A percentile compares a stretch with the other conserved stretches of the same genome.
Conservation (phyloP, 2,329 filamentous ascomycete species). For the Teratosphaeria epicoccoides region DNA sequence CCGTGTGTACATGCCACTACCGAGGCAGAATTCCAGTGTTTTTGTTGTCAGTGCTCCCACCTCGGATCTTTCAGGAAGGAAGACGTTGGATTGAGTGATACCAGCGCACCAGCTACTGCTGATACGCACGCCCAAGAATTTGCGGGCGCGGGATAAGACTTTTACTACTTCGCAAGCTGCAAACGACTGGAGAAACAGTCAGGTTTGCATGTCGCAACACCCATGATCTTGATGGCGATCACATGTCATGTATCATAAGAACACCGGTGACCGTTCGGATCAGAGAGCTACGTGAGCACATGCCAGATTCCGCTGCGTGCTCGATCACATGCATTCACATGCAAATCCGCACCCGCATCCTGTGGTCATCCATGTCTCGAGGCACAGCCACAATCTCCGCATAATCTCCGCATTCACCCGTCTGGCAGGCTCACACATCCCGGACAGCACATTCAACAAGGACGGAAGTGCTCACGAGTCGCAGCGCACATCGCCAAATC, state of each 20-base stretch:
- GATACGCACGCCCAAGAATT: not conserved
- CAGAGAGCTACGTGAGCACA: too few relatives aligned
- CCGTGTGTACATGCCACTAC: not conserved
- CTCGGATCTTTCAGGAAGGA: not conserved
- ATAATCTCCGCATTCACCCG: not conserved
- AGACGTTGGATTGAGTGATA: not conserved
- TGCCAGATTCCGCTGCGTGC: not conserved
- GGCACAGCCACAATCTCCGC: not conserved
- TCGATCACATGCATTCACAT: not conserved
- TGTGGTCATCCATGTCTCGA: too few relatives aligned
- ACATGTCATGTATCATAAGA: too few relatives aligned
- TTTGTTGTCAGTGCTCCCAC: not conserved
- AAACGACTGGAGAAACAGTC: too few relatives aligned
- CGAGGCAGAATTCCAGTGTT: not conserved
- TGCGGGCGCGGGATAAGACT: not conserved
- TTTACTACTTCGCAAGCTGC: too few relatives aligned
- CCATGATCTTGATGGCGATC: too few relatives aligned
- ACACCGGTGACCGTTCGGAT: too few relatives aligned
- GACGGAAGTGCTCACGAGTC: not conserved
- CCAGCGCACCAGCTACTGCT: not conserved
- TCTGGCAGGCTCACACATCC: too few relatives aligned
- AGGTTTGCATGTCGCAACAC: too few relatives aligned
- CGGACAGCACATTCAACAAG: too few relatives aligned
- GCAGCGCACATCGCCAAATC: not conserved
- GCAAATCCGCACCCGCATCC: too few relatives aligned